These are phyloP conservation scores for Penicillium diatomitis DNA, from an alignment of 495 filamentous ascomycete species.

Conservation along the genomic window DNA sequence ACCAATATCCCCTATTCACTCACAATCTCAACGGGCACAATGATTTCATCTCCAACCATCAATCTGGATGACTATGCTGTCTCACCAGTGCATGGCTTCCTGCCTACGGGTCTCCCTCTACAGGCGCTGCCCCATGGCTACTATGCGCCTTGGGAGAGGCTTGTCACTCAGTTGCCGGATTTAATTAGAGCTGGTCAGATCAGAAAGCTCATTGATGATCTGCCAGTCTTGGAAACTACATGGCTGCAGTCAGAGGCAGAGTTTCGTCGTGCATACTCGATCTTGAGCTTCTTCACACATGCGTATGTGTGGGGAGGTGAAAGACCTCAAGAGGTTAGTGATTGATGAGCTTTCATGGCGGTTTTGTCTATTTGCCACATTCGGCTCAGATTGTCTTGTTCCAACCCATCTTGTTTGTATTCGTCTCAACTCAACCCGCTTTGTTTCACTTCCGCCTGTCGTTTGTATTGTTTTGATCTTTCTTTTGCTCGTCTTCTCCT, in stretches of 20 bases:
- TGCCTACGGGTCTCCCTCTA: constrained; percentile 70
- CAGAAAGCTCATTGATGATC: constrained; percentile 58
- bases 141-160: constrained; percentile 81
- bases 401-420: too few species aligned
- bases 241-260: constrained; percentile 68
- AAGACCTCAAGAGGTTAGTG: constrained; percentile 58
- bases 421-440: too few species aligned
- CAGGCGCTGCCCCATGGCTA: constrained; percentile 67
- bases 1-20: neutral
- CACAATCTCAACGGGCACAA: constrained; percentile 22
- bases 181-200: constrained; percentile 69
- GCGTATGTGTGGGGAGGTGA: constrained; percentile 94
- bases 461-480: too few species aligned
- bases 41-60: constrained; percentile 66
- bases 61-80: constrained; percentile 70
- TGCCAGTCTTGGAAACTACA: constrained; percentile 70
- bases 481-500: too few species aligned
- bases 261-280: constrained; percentile 82
- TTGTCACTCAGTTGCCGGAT: constrained; percentile 65
- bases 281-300: constrained; percentile 81
- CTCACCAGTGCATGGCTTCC: constrained; percentile 75
- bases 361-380: too few species aligned
- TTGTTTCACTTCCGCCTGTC: too few species aligned
- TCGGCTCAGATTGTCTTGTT: too few species aligned
- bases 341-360: neutral